Base-by-base conservation (phyloP, 1,284 basidiomycete species). In the Moesziomyces sp. region DNA sequence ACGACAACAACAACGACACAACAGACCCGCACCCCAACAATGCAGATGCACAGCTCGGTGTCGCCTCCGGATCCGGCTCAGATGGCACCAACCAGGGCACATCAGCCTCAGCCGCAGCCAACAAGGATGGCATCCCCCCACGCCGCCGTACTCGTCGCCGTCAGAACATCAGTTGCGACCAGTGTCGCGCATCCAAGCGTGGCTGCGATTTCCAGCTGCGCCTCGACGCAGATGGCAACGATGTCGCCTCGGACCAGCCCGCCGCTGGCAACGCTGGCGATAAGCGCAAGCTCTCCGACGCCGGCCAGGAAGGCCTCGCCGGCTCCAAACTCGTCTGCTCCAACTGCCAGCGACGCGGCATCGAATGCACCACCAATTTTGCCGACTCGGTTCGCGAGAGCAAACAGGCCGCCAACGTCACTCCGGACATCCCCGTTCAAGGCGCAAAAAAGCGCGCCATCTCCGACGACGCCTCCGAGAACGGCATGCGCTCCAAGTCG, bases 151-250 rank as follows among this genome's bases (percentile, higher is more conserved):
- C 67, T 21, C 66, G 73, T 16, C 45, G 73, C 34, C 55, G 73
- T 48, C 73, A 75, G 38, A 75, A 75, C 49, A 71, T 75, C 57
- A 75, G 73, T 71, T 75, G 73, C 23, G 73, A 75, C 46, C 73
- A 75, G 49, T 75, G 73, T 40, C 58, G 73, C 23, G 73, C 73
- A 13, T 75, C 73, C 14, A 75, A 75, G 55, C 58, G 73, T 46
- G 73, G 73, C 7, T 75, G 73, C 21, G 73, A 75, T 34, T 75
- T 75, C 26, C 73, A 75, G 45, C 56, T 75, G 34, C 61, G 65
- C 30, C 67, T 70, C 45, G 67, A 75, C 35, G 68, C 72, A 6
- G 72, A 75, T 21, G 73, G 67, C 49, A 70, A 75, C 55, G 68
- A 67, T 26, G 28, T 68, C 6, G 18, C 18, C 16, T 26, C 35